These are phyloP conservation scores for Pterocarpus macrocarpus DNA, from an alignment of 306 rosid genomes.

Conservation along the genomic window DNA sequence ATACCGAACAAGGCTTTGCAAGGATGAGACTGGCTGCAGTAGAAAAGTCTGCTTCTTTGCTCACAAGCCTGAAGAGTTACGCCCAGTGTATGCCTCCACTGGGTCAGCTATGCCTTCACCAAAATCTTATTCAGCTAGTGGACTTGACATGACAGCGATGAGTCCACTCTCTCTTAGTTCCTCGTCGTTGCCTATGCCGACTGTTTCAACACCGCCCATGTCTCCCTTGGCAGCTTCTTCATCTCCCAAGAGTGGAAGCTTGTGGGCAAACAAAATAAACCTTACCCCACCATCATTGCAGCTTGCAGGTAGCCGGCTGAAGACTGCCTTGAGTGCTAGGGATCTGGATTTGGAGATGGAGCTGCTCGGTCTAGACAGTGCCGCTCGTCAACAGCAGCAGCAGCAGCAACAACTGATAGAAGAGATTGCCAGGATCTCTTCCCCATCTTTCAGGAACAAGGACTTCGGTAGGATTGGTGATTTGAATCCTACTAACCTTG, in stretches of 20 bases:
- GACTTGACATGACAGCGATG: conserved; percentile 71
- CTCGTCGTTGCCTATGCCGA: conserved; percentile 72
- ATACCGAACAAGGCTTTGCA: conserved; percentile 95
- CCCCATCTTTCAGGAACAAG: conserved; percentile 73
- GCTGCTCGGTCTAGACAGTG: conserved; percentile 70
- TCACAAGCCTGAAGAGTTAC: conserved; percentile 86
- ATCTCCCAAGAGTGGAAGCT: conserved; percentile 81
- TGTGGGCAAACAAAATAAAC: conserved; percentile 93
- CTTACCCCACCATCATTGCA: conserved; percentile 91
- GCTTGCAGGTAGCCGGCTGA: conserved; percentile 89
- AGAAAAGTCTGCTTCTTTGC: conserved; percentile 99
- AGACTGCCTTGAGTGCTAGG: conserved; percentile 84
- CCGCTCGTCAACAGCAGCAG: conserved; percentile 65
- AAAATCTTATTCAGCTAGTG: conserved; percentile 65
- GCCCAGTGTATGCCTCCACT: conserved; percentile 93
- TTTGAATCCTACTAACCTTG: conserved; percentile 86
- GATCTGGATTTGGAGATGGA: conserved; percentile 90
- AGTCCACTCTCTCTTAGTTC: conserved; percentile 88
- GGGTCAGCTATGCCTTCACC: conserved; percentile 99
- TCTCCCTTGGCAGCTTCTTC: conserved; percentile 87
- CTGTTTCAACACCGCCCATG: conserved; percentile 91
- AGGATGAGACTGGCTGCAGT: conserved; percentile 89
- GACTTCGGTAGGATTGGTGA: conserved; percentile 73
- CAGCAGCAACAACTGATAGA: conserved; percentile 81
- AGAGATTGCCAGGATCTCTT: conserved; percentile 89